Conservation (phyloP, 2,329 filamentous ascomycete genomes). For the Lasiodiplodia hormozganensis region DNA sequence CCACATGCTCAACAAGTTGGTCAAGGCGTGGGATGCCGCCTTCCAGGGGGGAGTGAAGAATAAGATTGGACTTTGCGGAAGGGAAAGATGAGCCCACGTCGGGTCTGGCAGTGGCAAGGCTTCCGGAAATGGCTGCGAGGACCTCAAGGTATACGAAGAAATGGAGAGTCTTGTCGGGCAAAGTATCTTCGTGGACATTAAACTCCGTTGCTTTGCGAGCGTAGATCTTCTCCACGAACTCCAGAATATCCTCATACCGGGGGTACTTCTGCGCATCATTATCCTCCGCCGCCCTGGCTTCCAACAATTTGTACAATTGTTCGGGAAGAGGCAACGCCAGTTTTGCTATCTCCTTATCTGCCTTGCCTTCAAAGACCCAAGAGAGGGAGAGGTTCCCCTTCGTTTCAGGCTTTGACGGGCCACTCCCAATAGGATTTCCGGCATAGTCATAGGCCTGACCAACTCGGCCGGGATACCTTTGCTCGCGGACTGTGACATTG, state of each 20-base stretch:
- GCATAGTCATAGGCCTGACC: not conserved
- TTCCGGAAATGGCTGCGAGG: conserved; percentile 58
- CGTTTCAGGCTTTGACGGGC: conserved; percentile 29
- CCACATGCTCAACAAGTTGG: conserved; percentile 68
- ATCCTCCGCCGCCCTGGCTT: conserved; percentile 4
- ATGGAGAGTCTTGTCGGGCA: conserved; percentile 7
- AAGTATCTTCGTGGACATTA: not conserved
- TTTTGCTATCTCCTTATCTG: conserved; percentile 3
- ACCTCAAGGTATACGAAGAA: conserved; percentile 49
- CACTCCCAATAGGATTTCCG: not conserved
- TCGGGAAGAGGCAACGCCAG: conserved; percentile 6
- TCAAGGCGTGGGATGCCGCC: conserved; percentile 64
- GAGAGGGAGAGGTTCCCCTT: conserved; percentile 2
- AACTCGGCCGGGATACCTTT: conserved; percentile 28
- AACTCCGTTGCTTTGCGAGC: not conserved
- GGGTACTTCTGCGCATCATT: not conserved
- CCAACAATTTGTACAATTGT: conserved; percentile 14
- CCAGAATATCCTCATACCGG: conserved; percentile 9
- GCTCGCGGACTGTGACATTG: conserved; percentile 55
- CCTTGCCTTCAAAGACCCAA: not conserved
- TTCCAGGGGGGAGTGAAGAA: conserved; percentile 65
- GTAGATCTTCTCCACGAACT: conserved; percentile 18
- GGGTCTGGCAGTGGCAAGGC: conserved; percentile 47
- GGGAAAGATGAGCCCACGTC: conserved; percentile 54
- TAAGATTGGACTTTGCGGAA: conserved; percentile 61